A percentile compares a stretch with the other conserved stretches of the same genome.
These are phyloP conservation scores for Boletellus ananiceps DNA, from an alignment of 768 basidiomycete species.

Conservation along the genomic window DNA sequence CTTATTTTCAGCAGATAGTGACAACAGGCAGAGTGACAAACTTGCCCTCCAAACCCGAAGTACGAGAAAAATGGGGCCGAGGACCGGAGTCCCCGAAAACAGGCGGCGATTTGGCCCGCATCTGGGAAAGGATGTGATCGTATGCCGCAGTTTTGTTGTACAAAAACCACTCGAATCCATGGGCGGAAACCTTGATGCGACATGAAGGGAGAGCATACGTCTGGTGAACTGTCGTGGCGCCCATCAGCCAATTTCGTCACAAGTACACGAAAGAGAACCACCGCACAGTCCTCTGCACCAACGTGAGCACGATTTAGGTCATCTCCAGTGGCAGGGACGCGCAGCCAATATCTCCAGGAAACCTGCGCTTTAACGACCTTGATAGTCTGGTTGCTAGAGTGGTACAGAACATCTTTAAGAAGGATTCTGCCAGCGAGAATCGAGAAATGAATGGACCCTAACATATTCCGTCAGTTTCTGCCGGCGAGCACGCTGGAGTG, in stretches of 20 bases:
- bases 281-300: slow-evolving; percentile 53
- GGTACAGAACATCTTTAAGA: slow-evolving; percentile 82
- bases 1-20: background rate
- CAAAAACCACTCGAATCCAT: slow-evolving; percentile 90
- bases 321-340: slow-evolving; percentile 70
- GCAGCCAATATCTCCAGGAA: slow-evolving; percentile 94
- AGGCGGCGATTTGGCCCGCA: slow-evolving; percentile 40
- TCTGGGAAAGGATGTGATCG: slow-evolving; percentile 78
- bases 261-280: slow-evolving; percentile 3
- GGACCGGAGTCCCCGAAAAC: slow-evolving; percentile 27
- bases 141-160: slow-evolving; percentile 89
- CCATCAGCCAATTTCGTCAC: slow-evolving; percentile 4
- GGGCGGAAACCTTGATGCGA: slow-evolving; percentile 71
- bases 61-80: slow-evolving; percentile 37
- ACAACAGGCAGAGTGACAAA: background rate
- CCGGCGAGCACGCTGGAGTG: background rate
- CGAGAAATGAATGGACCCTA: slow-evolving; percentile 91
- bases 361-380: slow-evolving; percentile 79
- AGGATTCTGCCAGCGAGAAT: slow-evolving; percentile 82
- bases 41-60: slow-evolving; percentile 38
- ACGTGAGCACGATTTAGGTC: slow-evolving; percentile 49
- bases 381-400: slow-evolving; percentile 89
- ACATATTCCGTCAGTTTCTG: slow-evolving; percentile 1
- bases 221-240: slow-evolving; percentile 30
- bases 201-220: slow-evolving; percentile 51